These are phyloP conservation scores for Sclerotinia subarctica DNA, from an alignment of 2,329 filamentous ascomycete species.

Conservation along the genomic window DNA sequence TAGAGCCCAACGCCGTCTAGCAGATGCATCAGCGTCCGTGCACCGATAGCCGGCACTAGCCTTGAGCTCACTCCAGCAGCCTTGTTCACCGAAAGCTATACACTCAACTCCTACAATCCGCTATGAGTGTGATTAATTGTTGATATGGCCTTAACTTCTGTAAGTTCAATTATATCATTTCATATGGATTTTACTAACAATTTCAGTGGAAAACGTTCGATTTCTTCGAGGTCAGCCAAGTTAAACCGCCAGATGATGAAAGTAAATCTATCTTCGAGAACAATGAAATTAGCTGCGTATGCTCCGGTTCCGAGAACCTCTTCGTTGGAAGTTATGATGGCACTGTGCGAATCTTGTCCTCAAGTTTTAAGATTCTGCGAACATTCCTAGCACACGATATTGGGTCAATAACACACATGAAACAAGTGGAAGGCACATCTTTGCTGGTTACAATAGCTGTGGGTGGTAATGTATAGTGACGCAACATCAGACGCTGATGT, in stretches of 20 bases:
- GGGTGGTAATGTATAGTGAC: slow-evolving; percentile 29
- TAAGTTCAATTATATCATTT: slow-evolving; percentile 5
- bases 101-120: not conserved
- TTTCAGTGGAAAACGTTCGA: slow-evolving; percentile 94
- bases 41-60: slow-evolving; percentile 12
- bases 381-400: slow-evolving; percentile 82
- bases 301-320: slow-evolving; percentile 82
- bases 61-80: slow-evolving; percentile 18
- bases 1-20: no score
- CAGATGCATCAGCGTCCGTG: not conserved
- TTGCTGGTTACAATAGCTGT: slow-evolving; percentile 78
- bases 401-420: slow-evolving; percentile 83
- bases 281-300: slow-evolving; percentile 77
- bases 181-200: slow-evolving; percentile 14
- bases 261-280: slow-evolving; percentile 76
- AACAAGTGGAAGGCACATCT: slow-evolving; percentile 83
- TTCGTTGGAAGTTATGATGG: slow-evolving; percentile 87
- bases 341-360: slow-evolving; percentile 80
- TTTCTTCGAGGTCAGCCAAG: slow-evolving; percentile 93
- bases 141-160: slow-evolving; percentile 35
- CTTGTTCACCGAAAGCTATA: slow-evolving; percentile 7
- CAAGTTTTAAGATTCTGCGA: slow-evolving; percentile 80
- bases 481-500: slow-evolving; percentile 32
- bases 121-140: slow-evolving; percentile 16
- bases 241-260: slow-evolving; percentile 75